Base-by-base conservation (phyloP, 768 basidiomycete species). In the Tylopilus sp. region DNA sequence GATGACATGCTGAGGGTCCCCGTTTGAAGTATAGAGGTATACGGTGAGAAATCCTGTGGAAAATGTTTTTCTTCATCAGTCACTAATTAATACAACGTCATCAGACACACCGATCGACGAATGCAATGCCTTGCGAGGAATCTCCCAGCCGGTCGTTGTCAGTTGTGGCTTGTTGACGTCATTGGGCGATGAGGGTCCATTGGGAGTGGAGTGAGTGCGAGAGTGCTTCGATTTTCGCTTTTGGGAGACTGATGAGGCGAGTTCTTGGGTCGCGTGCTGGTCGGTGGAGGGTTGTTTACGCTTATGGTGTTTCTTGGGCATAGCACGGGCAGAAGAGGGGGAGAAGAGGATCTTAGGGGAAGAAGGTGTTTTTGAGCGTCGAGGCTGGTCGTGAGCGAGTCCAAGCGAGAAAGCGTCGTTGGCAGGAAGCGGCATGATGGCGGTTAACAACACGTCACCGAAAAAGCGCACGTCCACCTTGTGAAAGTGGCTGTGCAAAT, bases 101-200 rank as follows among this genome's bases (percentile, higher is more conserved):
- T 49, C n/a, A 44, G 47, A 76, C 84, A 26, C 36, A 91, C 92
- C 93, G 53, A 95, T 95, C 4, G 88, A 90, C 12, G 88, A 87
- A 69, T 97, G 94, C 40, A 97, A 67, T 10, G 81, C 69, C 69
- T 97, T 97, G 57, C 94, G 73, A 1, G 94, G 94, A 44, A 97
- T 85, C 70, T 97, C 94, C 85, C 87, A 93, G 70, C 94, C 88
- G 26, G 89, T 57, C 11, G 33, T 5, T 20, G 59, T 62, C 22
- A 57, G 52, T 17, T 55, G 60, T 6, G 59, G 57, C 23, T 56
- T 58, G 28, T 43, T 41, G 15, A 23, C 6, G n/a, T 40, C 47
- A 39, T 51, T 22, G 40, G 51, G 48, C 25, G 38, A 49, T 26
- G 50, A 15, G 3, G 45, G 25, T 2, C 44, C 62, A 26, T 56